A percentile compares a stretch with the other conserved stretches of the same genome.
These are phyloP conservation scores for Linnemannia schmuckeri DNA, from an alignment of 192 early-diverging fungal species.

Conservation along the genomic window DNA sequence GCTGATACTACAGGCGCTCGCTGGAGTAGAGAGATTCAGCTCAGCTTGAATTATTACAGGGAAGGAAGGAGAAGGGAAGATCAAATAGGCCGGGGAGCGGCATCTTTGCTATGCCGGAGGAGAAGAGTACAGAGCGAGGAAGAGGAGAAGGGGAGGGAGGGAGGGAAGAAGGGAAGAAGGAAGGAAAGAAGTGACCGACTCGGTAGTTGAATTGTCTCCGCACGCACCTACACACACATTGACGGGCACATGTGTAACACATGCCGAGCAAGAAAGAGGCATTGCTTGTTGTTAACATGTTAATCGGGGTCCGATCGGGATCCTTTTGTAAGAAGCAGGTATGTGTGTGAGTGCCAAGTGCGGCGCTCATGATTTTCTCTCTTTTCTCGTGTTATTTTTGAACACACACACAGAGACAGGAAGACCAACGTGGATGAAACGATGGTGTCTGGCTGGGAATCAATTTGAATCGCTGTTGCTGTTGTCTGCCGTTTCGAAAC, in stretches of 20 bases:
- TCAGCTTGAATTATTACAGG: neutral
- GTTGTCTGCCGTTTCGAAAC: neutral
- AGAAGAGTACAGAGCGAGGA: neutral
- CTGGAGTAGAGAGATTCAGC: neutral
- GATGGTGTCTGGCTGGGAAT: neutral
- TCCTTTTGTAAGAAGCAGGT: neutral
- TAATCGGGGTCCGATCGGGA: neutral
- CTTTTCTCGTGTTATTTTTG: neutral
- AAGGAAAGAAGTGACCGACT: too few species aligned
- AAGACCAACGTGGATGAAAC: neutral
- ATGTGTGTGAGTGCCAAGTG: neutral
- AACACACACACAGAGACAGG: neutral
- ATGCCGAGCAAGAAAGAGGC: too few species aligned
- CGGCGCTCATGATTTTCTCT: neutral
- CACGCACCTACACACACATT: neutral
- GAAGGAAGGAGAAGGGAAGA: neutral
- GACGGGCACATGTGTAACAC: neutral
- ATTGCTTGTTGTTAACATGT: too few species aligned
- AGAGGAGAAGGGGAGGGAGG: too few species aligned
- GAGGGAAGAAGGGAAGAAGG: too few species aligned
- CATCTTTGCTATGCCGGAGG: constrained; percentile 5
- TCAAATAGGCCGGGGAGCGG: neutral
- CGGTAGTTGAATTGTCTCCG: neutral
- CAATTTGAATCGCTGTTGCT: neutral
- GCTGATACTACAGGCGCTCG: neutral